Conservation (phyloP, 441 rosid species). For the Bocquillonia castaneifolia region DNA sequence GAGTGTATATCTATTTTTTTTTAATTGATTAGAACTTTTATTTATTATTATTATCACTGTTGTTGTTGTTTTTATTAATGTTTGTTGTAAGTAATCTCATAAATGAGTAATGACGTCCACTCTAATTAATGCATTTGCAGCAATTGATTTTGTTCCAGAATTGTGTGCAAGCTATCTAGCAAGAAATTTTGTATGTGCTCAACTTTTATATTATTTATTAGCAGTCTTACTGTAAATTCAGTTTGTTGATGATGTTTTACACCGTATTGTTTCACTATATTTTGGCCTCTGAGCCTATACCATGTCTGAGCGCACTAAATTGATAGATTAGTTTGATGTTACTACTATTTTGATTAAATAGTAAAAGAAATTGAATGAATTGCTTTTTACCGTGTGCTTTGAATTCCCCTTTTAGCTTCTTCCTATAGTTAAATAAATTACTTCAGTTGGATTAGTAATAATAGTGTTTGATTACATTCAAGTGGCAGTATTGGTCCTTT, state of each 20-base stretch:
- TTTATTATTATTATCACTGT: no score
- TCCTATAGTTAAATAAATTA: background rate
- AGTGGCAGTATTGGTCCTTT: background rate
- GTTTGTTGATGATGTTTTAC: background rate
- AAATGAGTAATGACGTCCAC: conserved; percentile 3
- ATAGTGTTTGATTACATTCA: background rate
- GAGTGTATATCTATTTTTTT: conserved; percentile 22
- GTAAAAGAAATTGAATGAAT: background rate
- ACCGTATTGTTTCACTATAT: background rate
- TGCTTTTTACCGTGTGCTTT: background rate
- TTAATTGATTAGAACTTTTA: no score
- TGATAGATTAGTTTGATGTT: background rate
- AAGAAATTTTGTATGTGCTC: conserved; percentile 65
- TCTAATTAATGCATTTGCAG: conserved; percentile 46
- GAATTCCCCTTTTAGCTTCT: background rate
- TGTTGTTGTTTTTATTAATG: no score
- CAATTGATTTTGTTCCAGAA: conserved; percentile 49
- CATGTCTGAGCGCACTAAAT: background rate
- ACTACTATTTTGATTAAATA: background rate
- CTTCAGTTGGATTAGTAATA: background rate
- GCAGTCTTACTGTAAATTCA: conserved; percentile 6
- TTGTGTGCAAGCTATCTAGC: conserved; percentile 63
- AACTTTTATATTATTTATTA: conserved; percentile 24
- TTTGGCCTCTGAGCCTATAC: background rate
- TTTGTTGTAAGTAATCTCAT: conserved; percentile 19